These are phyloP conservation scores for Diphasiastrum complanatum DNA, from an alignment of 83 land plant species.

Conservation along the genomic window DNA sequence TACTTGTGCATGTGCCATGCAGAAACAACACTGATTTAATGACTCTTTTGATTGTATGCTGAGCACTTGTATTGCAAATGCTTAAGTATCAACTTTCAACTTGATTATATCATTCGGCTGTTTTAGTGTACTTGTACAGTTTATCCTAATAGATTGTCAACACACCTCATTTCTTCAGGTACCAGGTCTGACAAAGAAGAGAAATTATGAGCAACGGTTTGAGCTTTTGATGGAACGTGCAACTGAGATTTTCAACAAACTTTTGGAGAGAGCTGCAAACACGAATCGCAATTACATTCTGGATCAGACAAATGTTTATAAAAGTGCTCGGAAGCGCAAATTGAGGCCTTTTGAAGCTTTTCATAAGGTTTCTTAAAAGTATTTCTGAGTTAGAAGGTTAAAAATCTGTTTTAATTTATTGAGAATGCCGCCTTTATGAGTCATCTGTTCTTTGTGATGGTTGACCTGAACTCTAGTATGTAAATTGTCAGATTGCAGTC, in stretches of 20 bases:
- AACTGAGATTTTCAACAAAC: constrained; percentile 42
- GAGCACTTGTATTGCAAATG: background rate
- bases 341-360: constrained; percentile 33
- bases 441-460: background rate
- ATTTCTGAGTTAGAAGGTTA: background rate
- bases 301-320: constrained; percentile 60
- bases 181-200: constrained; percentile 40
- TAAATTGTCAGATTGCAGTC: constrained; percentile 44
- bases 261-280: constrained; percentile 38
- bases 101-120: no score
- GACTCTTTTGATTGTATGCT: background rate
- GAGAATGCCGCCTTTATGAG: background rate
- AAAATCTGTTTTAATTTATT: background rate
- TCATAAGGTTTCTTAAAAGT: constrained; percentile 29
- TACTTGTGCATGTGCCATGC: no score
- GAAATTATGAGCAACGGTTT: constrained; percentile 51
- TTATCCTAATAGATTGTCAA: background rate
- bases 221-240: constrained; percentile 51
- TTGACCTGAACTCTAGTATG: background rate
- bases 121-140: background rate
- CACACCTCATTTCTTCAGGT: constrained; percentile 28
- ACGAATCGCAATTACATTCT: constrained; percentile 43
- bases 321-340: constrained; percentile 45
- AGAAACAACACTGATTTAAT: no score
- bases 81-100: no score